A percentile compares a stretch with the other conserved stretches of the same genome.
Conservation (phyloP, 2,329 filamentous ascomycete genomes). For the Periconia macrospinosa region DNA sequence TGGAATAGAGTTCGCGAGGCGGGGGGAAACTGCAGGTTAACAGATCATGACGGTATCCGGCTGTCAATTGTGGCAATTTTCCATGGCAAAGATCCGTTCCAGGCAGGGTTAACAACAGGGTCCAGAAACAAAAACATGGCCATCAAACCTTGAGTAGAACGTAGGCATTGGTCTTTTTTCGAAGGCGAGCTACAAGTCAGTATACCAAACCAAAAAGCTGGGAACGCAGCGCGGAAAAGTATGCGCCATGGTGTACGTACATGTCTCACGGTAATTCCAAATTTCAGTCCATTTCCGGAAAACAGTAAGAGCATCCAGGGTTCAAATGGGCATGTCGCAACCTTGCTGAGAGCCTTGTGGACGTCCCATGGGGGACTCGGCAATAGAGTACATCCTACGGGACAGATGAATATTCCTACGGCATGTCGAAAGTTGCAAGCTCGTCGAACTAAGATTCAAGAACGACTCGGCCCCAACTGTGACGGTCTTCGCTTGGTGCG, state of each 20-base stretch:
- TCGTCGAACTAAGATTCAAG: slow-evolving; percentile 5
- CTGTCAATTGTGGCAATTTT: slow-evolving; percentile 1
- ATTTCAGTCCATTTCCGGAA: slow-evolving; percentile 12
- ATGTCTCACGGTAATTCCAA: slow-evolving; percentile 14
- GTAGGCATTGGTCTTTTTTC: slow-evolving; percentile 18
- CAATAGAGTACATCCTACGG: not conserved
- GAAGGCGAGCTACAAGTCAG: slow-evolving; percentile 35
- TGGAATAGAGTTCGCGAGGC: not conserved
- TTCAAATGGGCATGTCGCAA: not conserved
- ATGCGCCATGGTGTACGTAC: slow-evolving; percentile 41
- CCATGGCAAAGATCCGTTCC: slow-evolving; percentile 3
- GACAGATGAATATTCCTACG: not conserved
- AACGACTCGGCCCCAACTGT: slow-evolving; percentile 2
- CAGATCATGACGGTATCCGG: not conserved
- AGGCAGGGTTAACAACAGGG: slow-evolving; percentile 1
- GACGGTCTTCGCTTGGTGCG: not conserved
- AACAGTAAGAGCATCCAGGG: not conserved
- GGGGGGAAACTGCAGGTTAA: not conserved
- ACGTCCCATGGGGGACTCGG: not conserved
- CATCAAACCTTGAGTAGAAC: slow-evolving; percentile 13
- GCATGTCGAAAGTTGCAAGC: slow-evolving; percentile 2
- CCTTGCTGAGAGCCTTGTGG: not conserved
- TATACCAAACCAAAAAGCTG: slow-evolving; percentile 29
- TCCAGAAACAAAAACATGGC: slow-evolving; percentile 14
- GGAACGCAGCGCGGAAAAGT: slow-evolving; percentile 24